A percentile compares a stretch with the other conserved stretches of the same genome.
phyloP scores from a whole-genome alignment of 2,329 filamentous ascomycete genomes.

The Tothia fuscella region DNA sequence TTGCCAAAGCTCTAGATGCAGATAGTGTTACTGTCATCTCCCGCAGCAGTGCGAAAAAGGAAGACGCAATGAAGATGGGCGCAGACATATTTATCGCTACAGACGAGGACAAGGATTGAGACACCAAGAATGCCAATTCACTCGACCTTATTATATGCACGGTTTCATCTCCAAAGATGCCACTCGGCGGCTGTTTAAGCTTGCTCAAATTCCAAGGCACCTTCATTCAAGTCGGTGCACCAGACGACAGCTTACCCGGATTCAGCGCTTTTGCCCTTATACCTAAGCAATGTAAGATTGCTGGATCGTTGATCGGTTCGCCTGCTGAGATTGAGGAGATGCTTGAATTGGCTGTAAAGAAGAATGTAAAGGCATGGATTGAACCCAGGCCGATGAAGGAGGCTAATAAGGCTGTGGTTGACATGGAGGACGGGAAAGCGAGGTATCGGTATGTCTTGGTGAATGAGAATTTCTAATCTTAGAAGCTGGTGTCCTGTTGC shows the following conservation, averaged over 20 bases:
- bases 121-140: conserved; percentile 33
- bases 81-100: conserved; percentile 44
- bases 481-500: too few relatives aligned
- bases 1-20: conserved; percentile 56
- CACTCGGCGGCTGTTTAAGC: conserved; percentile 43
- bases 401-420: conserved; percentile 44
- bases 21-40: conserved; percentile 51
- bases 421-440: conserved; percentile 45
- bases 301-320: conserved; percentile 37
- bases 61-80: conserved; percentile 46
- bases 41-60: conserved; percentile 43
- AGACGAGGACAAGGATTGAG: conserved; percentile 43
- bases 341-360: conserved; percentile 46
- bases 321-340: conserved; percentile 49
- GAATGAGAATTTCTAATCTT: too few relatives aligned
- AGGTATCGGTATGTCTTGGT: conserved; percentile 30
- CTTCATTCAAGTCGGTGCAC: conserved; percentile 52
- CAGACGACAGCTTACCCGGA: conserved; percentile 39
- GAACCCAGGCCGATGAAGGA: conserved; percentile 48
- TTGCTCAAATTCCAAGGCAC: conserved; percentile 44
- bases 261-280: conserved; percentile 43
- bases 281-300: conserved; percentile 37
- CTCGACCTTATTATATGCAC: conserved; percentile 45
- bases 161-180: conserved; percentile 43
- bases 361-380: conserved; percentile 49